Evolutionary conservation across 805 yeast species (phyloP), one percentile per base, ranked within the genome.

Genomic region (Myxozyma sirexii): DNA sequence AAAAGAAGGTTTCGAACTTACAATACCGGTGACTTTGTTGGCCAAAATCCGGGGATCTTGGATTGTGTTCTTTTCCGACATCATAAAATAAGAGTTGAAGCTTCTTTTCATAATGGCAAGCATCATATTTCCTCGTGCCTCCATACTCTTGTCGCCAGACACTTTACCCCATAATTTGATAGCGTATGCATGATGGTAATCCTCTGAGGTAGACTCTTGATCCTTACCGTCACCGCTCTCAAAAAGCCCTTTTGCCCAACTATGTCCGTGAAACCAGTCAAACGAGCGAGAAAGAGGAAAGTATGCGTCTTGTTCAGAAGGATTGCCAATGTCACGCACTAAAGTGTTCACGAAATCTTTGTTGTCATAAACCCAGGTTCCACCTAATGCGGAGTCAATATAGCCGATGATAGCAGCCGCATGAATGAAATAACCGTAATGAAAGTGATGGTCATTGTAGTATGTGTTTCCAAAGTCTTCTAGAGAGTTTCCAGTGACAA

Each of bases 381-480:
- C 84, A 2, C 86, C 86, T n/a, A 70, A 68, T 29, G 76, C 72
- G 2, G 67, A 56, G 69, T 89, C 96, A n/a, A 85, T 82, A 57
- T 83, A 72, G 13, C 86, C 92, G 42, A 88, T 81, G 19, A 87
- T 75, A 1, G 96, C 91, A 3, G 94, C 96, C 1, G 96, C 88
- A 70, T 88, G 92, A 47, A 89, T 79, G 66, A 84, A 86, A 72
- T 88, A 89, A 12, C 94, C 94, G 69, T 87, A 90, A 71, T 90
- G 96, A 80, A 88, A 90, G 70, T 89, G 94, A 68, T 90, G 96
- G 70, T 90, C 96, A 67, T 89, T 88, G 74, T 88, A 89, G 71
- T 82, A 87, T 29, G 88, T 82, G 70, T 87, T 81, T 46, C 96
- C 96, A 72, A 80, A 90, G 74, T 91, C 97, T 31, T 83, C 84